These are phyloP conservation scores for Uronychia setigera DNA, from an alignment of 73 alveolate genomes.

Conservation along the genomic window DNA sequence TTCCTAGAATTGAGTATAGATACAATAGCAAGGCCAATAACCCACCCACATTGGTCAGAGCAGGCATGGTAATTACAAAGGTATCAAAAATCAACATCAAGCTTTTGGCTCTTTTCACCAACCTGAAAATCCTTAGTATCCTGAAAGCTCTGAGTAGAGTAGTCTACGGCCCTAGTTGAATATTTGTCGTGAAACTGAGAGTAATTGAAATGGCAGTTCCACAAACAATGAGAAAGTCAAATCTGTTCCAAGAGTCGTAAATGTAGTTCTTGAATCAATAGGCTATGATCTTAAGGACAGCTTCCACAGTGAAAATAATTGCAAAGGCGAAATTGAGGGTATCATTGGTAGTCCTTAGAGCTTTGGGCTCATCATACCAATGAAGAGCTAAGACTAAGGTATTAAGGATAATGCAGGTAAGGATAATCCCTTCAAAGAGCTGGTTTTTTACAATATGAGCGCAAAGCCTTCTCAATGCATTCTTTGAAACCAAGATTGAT, in stretches of 20 bases:
- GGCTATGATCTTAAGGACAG: constrained; percentile 39
- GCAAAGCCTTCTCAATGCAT: not conserved
- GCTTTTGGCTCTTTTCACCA: constrained; percentile 12
- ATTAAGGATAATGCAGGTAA: constrained; percentile 61
- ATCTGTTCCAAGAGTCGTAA: constrained; percentile 52
- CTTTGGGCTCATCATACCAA: constrained; percentile 33
- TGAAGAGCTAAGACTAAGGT: constrained; percentile 25
- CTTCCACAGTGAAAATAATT: constrained; percentile 44
- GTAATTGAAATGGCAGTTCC: constrained; percentile 24
- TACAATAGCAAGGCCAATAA: constrained; percentile 52
- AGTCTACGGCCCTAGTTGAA: constrained; percentile 7
- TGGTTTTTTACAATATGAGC: not conserved
- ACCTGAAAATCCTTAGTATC: constrained; percentile 39
- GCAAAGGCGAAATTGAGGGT: constrained; percentile 30
- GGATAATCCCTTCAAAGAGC: constrained; percentile 51
- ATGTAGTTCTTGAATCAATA: constrained; percentile 14
- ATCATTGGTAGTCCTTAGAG: not conserved
- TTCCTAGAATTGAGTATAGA: constrained; percentile 55
- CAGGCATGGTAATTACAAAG: constrained; percentile 56
- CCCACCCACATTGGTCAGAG: constrained; percentile 64
- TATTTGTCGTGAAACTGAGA: not conserved
- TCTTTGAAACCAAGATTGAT: not conserved
- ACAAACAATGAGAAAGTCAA: constrained; percentile 43
- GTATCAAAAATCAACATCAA: constrained; percentile 18
- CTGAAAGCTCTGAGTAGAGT: constrained; percentile 42